These are phyloP conservation scores for Calycina marina DNA, from an alignment of 2,329 filamentous ascomycete species.

Conservation along the genomic window DNA sequence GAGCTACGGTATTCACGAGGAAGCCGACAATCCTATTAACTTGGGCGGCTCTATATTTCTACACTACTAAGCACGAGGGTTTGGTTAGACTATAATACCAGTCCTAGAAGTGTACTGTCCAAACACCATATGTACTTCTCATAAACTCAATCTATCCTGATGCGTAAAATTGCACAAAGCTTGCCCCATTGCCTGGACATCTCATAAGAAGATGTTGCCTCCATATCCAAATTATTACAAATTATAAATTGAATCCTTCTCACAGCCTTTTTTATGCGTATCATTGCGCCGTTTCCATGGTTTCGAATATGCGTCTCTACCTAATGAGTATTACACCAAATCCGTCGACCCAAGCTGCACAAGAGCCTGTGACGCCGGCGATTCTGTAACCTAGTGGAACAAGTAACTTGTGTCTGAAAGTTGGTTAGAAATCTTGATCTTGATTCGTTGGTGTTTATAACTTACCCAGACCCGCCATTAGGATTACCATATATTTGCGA, in stretches of 20 bases:
- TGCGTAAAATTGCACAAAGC: too few relatives aligned
- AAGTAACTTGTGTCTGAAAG: slow-evolving; percentile 63
- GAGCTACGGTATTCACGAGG: too few relatives aligned
- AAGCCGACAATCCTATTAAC: too few relatives aligned
- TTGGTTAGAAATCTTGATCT: slow-evolving; percentile 13
- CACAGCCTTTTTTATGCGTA: not conserved
- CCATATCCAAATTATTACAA: not conserved
- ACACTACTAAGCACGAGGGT: too few relatives aligned
- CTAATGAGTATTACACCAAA: slow-evolving; percentile 69
- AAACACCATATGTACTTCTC: too few relatives aligned
- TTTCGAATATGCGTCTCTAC: slow-evolving; percentile 24
- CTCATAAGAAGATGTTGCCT: too few relatives aligned
- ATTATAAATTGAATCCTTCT: not conserved
- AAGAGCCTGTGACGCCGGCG: slow-evolving; percentile 74
- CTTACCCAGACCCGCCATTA: slow-evolving; percentile 69
- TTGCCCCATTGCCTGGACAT: too few relatives aligned
- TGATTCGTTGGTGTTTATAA: slow-evolving; percentile 14
- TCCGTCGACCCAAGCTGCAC: slow-evolving; percentile 68
- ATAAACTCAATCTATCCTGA: too few relatives aligned
- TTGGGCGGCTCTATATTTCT: too few relatives aligned
- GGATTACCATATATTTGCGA: slow-evolving; percentile 76
- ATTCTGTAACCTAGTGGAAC: slow-evolving; percentile 81
- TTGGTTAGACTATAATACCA: too few relatives aligned
- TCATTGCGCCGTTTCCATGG: too few relatives aligned
- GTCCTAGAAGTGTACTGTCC: too few relatives aligned